Percentiles rank a stretch among this genome's conserved stretches.
Conservation (phyloP, 257 asterid species). For the Ophiorrhiza pumila region DNA sequence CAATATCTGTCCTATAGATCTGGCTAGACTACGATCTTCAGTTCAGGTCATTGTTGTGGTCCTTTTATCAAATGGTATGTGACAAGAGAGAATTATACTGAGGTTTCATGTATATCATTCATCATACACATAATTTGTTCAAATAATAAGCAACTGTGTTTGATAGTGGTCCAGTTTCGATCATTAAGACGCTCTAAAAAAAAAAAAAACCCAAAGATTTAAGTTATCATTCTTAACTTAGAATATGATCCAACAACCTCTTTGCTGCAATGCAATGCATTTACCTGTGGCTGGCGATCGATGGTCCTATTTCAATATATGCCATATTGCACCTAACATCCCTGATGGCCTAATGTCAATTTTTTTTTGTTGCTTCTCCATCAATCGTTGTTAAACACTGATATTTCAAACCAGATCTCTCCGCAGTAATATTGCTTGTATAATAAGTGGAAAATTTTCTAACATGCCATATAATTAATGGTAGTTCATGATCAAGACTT, state of each 20-base stretch:
- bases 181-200: no score
- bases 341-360: no score
- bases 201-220: no score
- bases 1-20: neutral
- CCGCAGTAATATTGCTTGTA: neutral
- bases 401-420: no score
- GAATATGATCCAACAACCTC: neutral
- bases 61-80: neutral
- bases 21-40: neutral
- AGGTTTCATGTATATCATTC: neutral
- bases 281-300: neutral
- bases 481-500: no score
- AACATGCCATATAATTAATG: neutral
- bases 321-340: no score
- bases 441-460: neutral
- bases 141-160: neutral
- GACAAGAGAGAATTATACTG: neutral
- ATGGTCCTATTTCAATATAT: no score
- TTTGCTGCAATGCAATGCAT: conserved; percentile 1
- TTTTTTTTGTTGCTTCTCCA: no score
- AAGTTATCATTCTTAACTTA: no score
- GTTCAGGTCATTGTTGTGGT: neutral
- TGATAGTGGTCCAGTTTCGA: neutral
- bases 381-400: no score
- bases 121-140: neutral